Base-by-base conservation (phyloP, 1,139 yeast species). In the Diutina catenulata region DNA sequence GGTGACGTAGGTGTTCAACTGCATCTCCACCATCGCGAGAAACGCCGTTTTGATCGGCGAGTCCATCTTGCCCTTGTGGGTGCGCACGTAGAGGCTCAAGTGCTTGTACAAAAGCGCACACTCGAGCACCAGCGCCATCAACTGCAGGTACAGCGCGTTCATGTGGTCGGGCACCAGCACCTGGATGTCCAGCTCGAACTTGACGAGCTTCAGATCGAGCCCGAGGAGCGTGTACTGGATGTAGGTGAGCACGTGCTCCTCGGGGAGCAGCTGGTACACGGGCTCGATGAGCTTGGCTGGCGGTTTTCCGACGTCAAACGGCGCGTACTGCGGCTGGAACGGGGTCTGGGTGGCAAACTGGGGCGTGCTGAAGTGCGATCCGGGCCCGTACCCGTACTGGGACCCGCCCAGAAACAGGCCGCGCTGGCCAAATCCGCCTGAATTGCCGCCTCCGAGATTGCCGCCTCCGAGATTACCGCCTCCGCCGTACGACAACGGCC, bases 181-280 rank as follows among this genome's bases (percentile, higher is more conserved):
- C 11, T 61, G 53, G 16, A 47, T 48, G 11, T 51, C 47, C 23
- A 55, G 80, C 70, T 1, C 73, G 66, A 38, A 86, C 70, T 13
- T 3, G 4, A 31, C 21, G 32, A 75, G 48, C 31, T 68, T 70
- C 1, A 94, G 77, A 36, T 82, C 80, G 6, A 83, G 68, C 0
- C 95, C 96, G 19, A 80, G 66, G 24, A 88, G 57, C 0, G 84
- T 72, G 52, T 72, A 87, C 3, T 81, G 73, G 4, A 84, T 57
- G 45, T 72, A 79, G 11, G 64, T 62, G 38, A 82, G 49, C 3
- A 86, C 65, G 4, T 62, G 68, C 7, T 57, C 57, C 43, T 80
- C 87, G 2, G 57, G 51, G 31, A 59, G 41, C 1, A 66, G 49
- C 21, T 60, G 55, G 42, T 64, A 64, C 47, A 57, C 59, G 4